These are phyloP conservation scores for Entomortierella parvispora DNA, from an alignment of 192 early-diverging fungal genomes.

Conservation along the genomic window DNA sequence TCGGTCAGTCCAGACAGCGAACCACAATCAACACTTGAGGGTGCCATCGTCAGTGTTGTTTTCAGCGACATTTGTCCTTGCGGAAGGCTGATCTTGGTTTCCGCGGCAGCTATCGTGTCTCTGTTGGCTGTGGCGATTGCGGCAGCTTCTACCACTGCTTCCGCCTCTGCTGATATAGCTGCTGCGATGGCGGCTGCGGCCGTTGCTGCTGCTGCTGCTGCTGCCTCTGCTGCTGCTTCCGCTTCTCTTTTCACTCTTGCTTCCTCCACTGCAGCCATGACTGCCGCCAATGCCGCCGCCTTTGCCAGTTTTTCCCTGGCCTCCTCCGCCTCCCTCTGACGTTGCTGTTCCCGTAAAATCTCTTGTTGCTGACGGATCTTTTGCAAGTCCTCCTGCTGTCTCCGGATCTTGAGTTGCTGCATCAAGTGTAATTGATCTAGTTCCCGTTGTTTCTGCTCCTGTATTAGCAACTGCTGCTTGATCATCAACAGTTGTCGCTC, in stretches of 20 bases:
- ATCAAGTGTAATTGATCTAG: conserved; percentile 7
- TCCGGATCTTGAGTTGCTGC: conserved; percentile 6
- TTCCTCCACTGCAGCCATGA: no score
- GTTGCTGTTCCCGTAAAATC: no score
- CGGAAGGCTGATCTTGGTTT: no score
- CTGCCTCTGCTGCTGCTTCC: conserved; percentile 3
- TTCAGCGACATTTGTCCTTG: not conserved
- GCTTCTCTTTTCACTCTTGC: no score
- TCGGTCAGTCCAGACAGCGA: no score
- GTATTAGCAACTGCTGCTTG: not conserved
- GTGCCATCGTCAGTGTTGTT: not conserved
- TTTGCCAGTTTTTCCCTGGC: no score
- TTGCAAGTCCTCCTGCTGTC: not conserved
- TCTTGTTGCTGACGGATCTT: no score
- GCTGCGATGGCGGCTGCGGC: no score
- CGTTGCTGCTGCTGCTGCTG: not conserved
- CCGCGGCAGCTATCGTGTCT: not conserved
- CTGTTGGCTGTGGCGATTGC: not conserved
- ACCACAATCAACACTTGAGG: no score
- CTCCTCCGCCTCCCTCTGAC: no score
- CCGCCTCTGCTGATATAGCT: no score
- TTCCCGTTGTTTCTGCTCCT: conserved; percentile 10
- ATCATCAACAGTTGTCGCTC: conserved; percentile 10
- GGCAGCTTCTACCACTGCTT: not conserved
- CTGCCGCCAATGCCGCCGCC: no score